Conservation (phyloP, 2,329 filamentous ascomycete genomes). For the Aureobasidium namibiae region DNA sequence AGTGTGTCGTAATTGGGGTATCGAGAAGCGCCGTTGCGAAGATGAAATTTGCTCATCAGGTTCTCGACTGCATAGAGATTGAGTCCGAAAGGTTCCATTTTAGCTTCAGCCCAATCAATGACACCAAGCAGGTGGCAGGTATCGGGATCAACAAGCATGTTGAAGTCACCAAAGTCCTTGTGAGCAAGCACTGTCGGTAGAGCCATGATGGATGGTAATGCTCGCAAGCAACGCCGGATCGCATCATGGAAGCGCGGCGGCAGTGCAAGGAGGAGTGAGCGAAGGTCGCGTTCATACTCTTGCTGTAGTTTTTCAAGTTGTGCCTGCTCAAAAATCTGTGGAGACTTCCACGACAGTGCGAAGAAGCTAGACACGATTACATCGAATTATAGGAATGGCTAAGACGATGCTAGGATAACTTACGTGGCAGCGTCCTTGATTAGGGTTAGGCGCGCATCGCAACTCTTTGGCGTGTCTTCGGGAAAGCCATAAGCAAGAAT, state of each 20-base stretch:
- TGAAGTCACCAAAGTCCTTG: conserved; percentile 9
- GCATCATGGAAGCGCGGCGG: not conserved
- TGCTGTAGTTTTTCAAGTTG: not conserved
- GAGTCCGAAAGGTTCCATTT: conserved; percentile 5
- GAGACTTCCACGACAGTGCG: not conserved
- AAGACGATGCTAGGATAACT: not conserved
- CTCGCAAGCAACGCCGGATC: not conserved
- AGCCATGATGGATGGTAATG: conserved; percentile 1
- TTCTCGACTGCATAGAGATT: conserved; percentile 1
- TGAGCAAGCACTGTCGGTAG: conserved; percentile 7
- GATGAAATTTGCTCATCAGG: conserved; percentile 5
- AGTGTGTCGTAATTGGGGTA: not conserved
- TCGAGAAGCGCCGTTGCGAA: not conserved
- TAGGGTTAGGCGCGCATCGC: not conserved
- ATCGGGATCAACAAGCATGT: conserved; percentile 3
- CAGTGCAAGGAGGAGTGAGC: not conserved
- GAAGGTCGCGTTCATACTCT: not conserved
- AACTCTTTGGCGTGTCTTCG: not conserved
- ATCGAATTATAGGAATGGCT: not conserved
- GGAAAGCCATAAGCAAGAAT: conserved; percentile 2
- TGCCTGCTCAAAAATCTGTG: not conserved
- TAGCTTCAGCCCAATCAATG: conserved; percentile 7
- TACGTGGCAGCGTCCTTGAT: not conserved
- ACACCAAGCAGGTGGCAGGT: conserved; percentile 11
- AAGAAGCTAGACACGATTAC: not conserved